Evolutionary conservation across 345 rosid species (phyloP), one percentile per base, ranked within the genome.

Genomic region (Firmiana major): DNA sequence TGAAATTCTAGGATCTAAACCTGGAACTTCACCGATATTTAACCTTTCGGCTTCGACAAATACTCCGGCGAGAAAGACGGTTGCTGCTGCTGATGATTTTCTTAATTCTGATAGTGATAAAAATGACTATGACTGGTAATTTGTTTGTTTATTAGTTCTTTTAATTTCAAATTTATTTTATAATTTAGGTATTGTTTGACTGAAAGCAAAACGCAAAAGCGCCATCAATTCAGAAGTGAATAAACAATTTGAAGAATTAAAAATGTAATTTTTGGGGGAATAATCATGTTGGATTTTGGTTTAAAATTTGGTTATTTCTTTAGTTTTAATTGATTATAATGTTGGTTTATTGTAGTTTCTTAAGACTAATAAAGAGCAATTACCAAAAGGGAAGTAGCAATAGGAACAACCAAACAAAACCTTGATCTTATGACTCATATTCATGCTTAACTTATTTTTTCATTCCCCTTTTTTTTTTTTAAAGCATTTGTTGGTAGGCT

Each of bases 81-180:
- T 85, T 54, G 89, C 87, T 2, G 99, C 91, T 82, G 88, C 90
- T 1, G 99, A 94, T 81, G 99, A 97, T 84, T 97, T 97, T 81
- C 97, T 97, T 12, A 91, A 87, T 80, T 91, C 98, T 31, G 99
- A 97, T 34, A 84, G 84, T 75, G 98, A 97, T 81, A 97, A 92
- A 77, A 94, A 88, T 81, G 98, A 97, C 76, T 97, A 97, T 75
- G 98, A 97, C 82, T 97, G 99, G 99, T 97, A 88, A 71, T 77
- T 65, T 80, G 28, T 75, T 17, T 63, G 17, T 66, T 28, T 26
- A 55, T 66, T 76, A 58, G 1, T 59, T 17, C 26, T 15, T 63
- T 54, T 67, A 19, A 28, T 71, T 68, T 26, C 9, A 15, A 49
- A 40, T n/a, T 15, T 15, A 49, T 15, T 15, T 49, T 49, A 49